A percentile compares a stretch with the other conserved stretches of the same genome.
phyloP scores from a whole-genome alignment of 805 yeast species.

The Wickerhamomyces alni region DNA sequence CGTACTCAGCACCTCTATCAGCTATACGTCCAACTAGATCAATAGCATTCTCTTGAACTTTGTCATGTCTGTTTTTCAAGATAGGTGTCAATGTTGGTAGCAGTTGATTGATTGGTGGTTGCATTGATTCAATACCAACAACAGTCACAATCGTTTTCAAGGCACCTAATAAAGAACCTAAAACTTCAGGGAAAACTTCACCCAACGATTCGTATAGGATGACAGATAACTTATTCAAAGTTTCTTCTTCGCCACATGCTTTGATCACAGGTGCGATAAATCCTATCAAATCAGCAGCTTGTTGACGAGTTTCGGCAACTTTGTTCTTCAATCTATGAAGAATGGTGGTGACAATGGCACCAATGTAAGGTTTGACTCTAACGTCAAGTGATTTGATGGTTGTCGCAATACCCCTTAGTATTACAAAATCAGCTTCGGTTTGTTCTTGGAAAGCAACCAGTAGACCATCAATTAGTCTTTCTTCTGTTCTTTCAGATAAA shows the following conservation, averaged over 20 bases:
- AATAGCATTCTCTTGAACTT: conserved; percentile 82
- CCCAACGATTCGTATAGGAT: conserved; percentile 88
- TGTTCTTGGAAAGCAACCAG: conserved; percentile 80
- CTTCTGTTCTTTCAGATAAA: conserved; percentile 53
- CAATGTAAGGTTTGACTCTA: conserved; percentile 64
- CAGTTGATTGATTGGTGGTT: conserved; percentile 79
- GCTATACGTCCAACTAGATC: conserved; percentile 80
- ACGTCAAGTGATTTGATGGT: conserved; percentile 56
- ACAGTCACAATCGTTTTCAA: conserved; percentile 54
- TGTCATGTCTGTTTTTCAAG: conserved; percentile 80
- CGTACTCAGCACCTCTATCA: conserved; percentile 67
- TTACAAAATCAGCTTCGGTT: conserved; percentile 44
- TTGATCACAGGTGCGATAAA: conserved; percentile 61
- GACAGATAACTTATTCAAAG: conserved; percentile 62
- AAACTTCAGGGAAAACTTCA: conserved; percentile 89
- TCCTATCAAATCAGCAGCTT: conserved; percentile 73
- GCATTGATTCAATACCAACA: conserved; percentile 53
- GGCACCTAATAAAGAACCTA: conserved; percentile 80
- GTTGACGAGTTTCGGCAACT: conserved; percentile 67
- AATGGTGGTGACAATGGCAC: conserved; percentile 65
- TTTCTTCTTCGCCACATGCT: conserved; percentile 54
- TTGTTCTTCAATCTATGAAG: conserved; percentile 70
- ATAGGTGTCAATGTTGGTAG: conserved; percentile 90
- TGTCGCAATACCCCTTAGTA: conserved; percentile 59
- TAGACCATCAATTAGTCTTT: conserved; percentile 71